Evolutionary conservation across 768 basidiomycete genomes (phyloP).

Genomic region (Tylopilus subfusipes): DNA sequence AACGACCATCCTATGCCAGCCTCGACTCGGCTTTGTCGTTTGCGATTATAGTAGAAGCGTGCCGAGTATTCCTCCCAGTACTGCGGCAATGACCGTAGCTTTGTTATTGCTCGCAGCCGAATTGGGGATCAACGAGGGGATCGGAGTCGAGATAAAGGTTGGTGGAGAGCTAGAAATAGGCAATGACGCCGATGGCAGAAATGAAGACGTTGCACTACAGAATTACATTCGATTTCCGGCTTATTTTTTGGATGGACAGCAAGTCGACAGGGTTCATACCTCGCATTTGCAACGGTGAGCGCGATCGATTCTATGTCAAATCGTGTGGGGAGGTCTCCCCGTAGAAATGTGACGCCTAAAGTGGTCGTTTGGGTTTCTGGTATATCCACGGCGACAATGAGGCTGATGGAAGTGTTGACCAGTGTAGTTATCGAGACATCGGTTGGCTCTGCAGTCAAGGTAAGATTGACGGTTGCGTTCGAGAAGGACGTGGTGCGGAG

Average conservation of each 20-base stretch:
- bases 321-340: slow-evolving; percentile 23
- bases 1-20: not conserved
- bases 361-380: slow-evolving; percentile 39
- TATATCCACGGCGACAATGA: slow-evolving; percentile 40
- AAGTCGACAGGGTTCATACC: slow-evolving; percentile 24
- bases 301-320: slow-evolving; percentile 39
- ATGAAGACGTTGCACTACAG: slow-evolving; percentile 26
- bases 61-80: slow-evolving; percentile 13
- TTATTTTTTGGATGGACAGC: not conserved
- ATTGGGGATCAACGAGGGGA: slow-evolving; percentile 5
- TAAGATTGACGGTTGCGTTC: slow-evolving; percentile 52
- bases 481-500: slow-evolving; percentile 43
- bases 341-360: slow-evolving; percentile 41
- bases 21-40: not conserved
- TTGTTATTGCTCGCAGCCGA: not conserved
- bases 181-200: slow-evolving; percentile 23
- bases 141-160: not conserved
- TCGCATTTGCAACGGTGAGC: slow-evolving; percentile 36
- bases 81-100: slow-evolving; percentile 14
- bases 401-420: slow-evolving; percentile 41
- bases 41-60: slow-evolving; percentile 6
- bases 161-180: slow-evolving; percentile 25
- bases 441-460: slow-evolving; percentile 38
- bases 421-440: slow-evolving; percentile 35
- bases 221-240: not conserved